Evolutionary conservation across 2,329 filamentous ascomycete genomes (phyloP).

Genomic region (Chrysoporthe deuterocubensis): DNA sequence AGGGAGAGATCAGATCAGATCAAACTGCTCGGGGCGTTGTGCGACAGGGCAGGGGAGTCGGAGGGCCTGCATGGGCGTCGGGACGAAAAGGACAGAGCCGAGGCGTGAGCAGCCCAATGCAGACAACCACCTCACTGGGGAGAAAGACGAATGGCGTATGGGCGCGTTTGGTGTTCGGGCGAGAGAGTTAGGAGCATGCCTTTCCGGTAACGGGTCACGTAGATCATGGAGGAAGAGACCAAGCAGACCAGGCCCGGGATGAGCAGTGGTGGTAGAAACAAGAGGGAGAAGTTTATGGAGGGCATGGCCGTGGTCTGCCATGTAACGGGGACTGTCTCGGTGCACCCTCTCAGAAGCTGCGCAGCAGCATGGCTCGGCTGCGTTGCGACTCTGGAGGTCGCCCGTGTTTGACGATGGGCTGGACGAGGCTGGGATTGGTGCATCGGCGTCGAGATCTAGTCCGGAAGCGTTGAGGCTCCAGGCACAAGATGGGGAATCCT

Average conservation of each 20-base stretch:
- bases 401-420: slow-evolving; percentile 12
- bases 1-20: slow-evolving; percentile 24
- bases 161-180: background rate
- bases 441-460: slow-evolving; percentile 4
- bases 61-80: slow-evolving; percentile 13
- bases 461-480: slow-evolving; percentile 27
- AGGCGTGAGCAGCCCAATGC: background rate
- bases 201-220: slow-evolving; percentile 15
- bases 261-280: background rate
- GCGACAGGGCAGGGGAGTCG: slow-evolving; percentile 25
- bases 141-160: background rate
- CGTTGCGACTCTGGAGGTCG: slow-evolving; percentile 3
- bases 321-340: slow-evolving; percentile 11
- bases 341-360: background rate
- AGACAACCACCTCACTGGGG: background rate
- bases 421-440: slow-evolving; percentile 12
- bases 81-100: slow-evolving; percentile 2
- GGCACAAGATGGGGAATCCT: slow-evolving; percentile 24
- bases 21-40: slow-evolving; percentile 23
- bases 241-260: slow-evolving; percentile 15
- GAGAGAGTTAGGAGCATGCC: background rate
- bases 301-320: slow-evolving; percentile 3
- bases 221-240: slow-evolving; percentile 23
- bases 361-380: background rate
- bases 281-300: slow-evolving; percentile 2